These are phyloP conservation scores for Tricholoma saponaceum DNA, from an alignment of 768 basidiomycete genomes.

Conservation along the genomic window DNA sequence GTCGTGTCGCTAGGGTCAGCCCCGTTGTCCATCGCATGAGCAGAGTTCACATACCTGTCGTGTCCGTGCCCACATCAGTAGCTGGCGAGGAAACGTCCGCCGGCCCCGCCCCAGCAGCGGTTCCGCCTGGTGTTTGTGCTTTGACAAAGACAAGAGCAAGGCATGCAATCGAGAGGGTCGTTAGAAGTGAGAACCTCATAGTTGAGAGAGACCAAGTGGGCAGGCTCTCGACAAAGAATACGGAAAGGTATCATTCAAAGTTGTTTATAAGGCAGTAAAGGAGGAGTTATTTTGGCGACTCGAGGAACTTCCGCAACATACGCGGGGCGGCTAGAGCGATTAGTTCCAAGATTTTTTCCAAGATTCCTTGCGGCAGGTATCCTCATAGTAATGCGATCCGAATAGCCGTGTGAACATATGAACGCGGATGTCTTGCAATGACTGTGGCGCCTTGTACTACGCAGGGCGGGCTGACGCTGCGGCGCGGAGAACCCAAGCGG, in stretches of 20 bases:
- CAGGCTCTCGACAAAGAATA: not conserved
- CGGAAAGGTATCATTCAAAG: not conserved
- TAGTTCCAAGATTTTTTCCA: not conserved
- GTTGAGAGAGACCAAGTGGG: not conserved
- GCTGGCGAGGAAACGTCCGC: not conserved
- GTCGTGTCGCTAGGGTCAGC: not conserved
- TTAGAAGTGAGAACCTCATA: not conserved
- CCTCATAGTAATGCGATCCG: not conserved
- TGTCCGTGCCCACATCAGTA: not conserved
- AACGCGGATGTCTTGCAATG: not conserved
- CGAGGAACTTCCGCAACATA: not conserved
- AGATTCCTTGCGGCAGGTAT: not conserved
- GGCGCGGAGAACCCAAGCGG: not conserved
- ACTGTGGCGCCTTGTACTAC: not conserved
- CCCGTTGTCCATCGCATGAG: not conserved
- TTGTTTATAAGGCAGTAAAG: not conserved
- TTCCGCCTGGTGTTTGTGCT: not conserved
- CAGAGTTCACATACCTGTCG: not conserved
- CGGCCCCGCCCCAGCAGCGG: not conserved
- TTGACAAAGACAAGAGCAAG: not conserved
- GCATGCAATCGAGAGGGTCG: not conserved
- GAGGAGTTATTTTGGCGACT: not conserved
- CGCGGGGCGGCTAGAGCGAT: not conserved
- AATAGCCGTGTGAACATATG: not conserved
- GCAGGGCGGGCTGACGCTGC: not conserved